A percentile compares a stretch with the other conserved stretches of the same genome.
These are phyloP conservation scores for Metschnikowia peoriensis DNA, from an alignment of 805 yeast genomes.

Conservation along the genomic window DNA sequence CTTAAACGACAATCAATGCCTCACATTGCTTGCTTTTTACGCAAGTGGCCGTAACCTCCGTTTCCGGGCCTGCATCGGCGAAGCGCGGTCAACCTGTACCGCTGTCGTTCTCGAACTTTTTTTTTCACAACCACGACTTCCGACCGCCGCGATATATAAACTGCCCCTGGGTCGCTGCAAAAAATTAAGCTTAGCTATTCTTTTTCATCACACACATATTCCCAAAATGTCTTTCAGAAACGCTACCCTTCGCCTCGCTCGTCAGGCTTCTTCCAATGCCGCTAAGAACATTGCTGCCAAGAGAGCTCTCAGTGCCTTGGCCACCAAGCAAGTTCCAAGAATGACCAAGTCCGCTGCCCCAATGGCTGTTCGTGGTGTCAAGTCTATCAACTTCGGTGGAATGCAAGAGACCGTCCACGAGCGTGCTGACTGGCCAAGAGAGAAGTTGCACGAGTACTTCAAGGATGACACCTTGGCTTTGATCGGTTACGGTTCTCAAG, in stretches of 20 bases:
- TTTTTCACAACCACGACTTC: conserved; percentile 7
- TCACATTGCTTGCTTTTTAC: background rate
- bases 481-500: conserved; percentile 99
- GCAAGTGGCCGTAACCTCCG: conserved; percentile 3
- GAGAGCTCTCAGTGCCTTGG: conserved; percentile 64
- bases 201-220: conserved; percentile 3
- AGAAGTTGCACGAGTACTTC: conserved; percentile 93
- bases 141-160: conserved; percentile 11
- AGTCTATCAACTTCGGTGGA: conserved; percentile 97
- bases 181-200: conserved; percentile 5
- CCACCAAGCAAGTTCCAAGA: conserved; percentile 44
- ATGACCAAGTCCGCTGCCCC: conserved; percentile 38
- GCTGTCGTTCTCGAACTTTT: conserved; percentile 1
- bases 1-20: no score
- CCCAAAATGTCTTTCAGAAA: conserved; percentile 43
- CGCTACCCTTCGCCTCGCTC: conserved; percentile 45
- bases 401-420: conserved; percentile 93
- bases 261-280: conserved; percentile 44
- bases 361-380: conserved; percentile 81
- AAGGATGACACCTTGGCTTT: conserved; percentile 96
- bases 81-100: conserved; percentile 1
- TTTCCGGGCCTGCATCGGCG: conserved; percentile 19
- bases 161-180: conserved; percentile 4
- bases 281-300: conserved; percentile 49
- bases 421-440: conserved; percentile 99